Evolutionary conservation across 108 stramenopile species (phyloP), one percentile per base, ranked within the genome.

Genomic region (Conticribra guillardii): DNA sequence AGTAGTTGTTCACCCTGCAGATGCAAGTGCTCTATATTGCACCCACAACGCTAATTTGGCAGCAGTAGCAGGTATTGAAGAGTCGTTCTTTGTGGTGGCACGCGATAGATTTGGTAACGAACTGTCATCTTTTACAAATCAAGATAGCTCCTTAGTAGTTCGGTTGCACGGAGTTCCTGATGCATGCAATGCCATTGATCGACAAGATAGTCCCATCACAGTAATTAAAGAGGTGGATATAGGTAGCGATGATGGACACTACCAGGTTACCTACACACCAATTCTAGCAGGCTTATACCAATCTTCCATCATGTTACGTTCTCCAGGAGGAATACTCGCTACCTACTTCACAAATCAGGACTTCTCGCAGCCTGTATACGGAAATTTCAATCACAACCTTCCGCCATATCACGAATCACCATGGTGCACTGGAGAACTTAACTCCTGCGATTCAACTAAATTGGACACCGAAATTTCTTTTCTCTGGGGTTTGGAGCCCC

Each of bases 101-200:
- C 57, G 73, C 2, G 93, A 95, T 69, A 70, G 85, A 21, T 92
- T 91, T 52, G 91, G 90, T 0, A 95, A 95, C 73, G 37, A 48
- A 27, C 82, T 94, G 4, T 81, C 69, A 37, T 77, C 77, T 9
- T 41, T 41, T 2, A n/a, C 37, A 5, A 46, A 34, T 0, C 16
- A 50, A 45, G 65, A 65, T 26, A 60, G 33, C 37, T 57, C 34
- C 1, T 66, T 82, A 26, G 15, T 74, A 18, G 68, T 79, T 24
- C 47, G 28, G 4, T 45, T 86, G 5, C 46, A 54, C 18, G 87
- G 85, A 27, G 34, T 53, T 2, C 67, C 83, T 21, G 51, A 79
- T 53, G 18, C 32, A 15, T 78, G 87, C 54, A 77, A 70, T 23
- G 68, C 71, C 19, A 32, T 24, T 3, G 29, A 55, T 0, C 41